Base-by-base conservation (phyloP, 1,284 basidiomycete species). In the Malassezia obtusa region DNA sequence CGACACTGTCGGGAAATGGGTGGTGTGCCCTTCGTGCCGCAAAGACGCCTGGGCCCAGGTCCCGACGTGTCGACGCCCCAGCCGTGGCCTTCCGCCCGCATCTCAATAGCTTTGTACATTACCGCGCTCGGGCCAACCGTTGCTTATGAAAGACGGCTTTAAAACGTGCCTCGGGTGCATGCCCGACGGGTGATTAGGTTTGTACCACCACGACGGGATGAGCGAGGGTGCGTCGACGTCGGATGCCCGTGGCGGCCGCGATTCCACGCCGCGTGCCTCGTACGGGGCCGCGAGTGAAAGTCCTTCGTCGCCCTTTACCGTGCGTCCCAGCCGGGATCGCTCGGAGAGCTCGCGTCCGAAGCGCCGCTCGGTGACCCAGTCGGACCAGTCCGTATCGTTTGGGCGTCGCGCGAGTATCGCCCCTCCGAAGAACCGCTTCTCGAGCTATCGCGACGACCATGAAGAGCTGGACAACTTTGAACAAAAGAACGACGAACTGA, bases 401-500 rank as follows among this genome's bases (percentile, higher is more conserved):
- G 11, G 5, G 8, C 24, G 30, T 3, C 40, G 40, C 12, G 30
- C 25, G 25, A 43, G 40, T 14, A 3, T 43, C 24, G 5, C 14
- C 15, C 25, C 8, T 9, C 24, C 15, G 28, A 12, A 8, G 17
- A 19, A 4, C 14, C 17, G 40, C 40, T 4, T 26, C 6, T 25
- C 12, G n/a, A 36, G 21, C 38, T n/a, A 12, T n/a, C 14, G 22
- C 26, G 37, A 41, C 26, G 38, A 25, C 33, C 24, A 39, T 15
- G 37, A 39, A 14, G 37, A 32, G 19, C 21, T 49, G 10, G 26
- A 37, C 15, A 19, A 9, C 6, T 43, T 33, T 50, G 38, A 40
- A 14, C 38, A n/a, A 1, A n/a, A 74, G 22, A 78, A 80, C 50
- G 79, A 81, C 53, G 79, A 78, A 54, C 74, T 76, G 9, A 64